phyloP scores from a whole-genome alignment of 1,284 basidiomycete species.

The Leccinum insolens region DNA sequence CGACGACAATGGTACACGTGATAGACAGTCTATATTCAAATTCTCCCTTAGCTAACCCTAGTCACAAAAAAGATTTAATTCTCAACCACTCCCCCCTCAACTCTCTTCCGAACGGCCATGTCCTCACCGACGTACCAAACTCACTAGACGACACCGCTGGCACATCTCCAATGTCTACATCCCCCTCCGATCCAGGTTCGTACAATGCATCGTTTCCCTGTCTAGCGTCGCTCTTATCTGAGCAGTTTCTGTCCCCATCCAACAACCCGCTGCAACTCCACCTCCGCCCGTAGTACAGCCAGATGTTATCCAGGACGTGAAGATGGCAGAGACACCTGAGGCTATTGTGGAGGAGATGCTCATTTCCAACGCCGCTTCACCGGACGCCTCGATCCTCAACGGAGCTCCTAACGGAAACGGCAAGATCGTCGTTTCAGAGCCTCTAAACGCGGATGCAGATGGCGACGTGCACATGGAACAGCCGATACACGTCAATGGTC shows the following conservation, averaged over 20 bases:
- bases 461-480: conserved; percentile 57
- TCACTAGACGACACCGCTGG: conserved; percentile 36
- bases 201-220: conserved; percentile 19
- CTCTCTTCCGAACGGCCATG: conserved; percentile 63
- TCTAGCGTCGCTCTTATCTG: conserved; percentile 31
- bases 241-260: conserved; percentile 49
- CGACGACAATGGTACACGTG: conserved; percentile 39
- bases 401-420: conserved; percentile 19
- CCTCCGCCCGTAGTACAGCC: conserved; percentile 51
- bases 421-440: conserved; percentile 26
- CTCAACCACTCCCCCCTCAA: conserved; percentile 56
- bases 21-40: conserved; percentile 33
- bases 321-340: conserved; percentile 43
- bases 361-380: conserved; percentile 20
- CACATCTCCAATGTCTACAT: conserved; percentile 42
- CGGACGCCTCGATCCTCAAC: conserved; percentile 8
- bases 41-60: conserved; percentile 51
- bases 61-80: conserved; percentile 52
- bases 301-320: conserved; percentile 54
- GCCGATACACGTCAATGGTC: conserved; percentile 40
- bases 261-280: conserved; percentile 47
- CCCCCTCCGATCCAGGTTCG: conserved; percentile 56
- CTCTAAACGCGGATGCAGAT: conserved; percentile 26
- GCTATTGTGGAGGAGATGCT: conserved; percentile 21
- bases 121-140: conserved; percentile 55